Percentiles rank a stretch among this genome's conserved stretches.
phyloP scores from a whole-genome alignment of 768 basidiomycete species.

The Pholiota molesta region DNA sequence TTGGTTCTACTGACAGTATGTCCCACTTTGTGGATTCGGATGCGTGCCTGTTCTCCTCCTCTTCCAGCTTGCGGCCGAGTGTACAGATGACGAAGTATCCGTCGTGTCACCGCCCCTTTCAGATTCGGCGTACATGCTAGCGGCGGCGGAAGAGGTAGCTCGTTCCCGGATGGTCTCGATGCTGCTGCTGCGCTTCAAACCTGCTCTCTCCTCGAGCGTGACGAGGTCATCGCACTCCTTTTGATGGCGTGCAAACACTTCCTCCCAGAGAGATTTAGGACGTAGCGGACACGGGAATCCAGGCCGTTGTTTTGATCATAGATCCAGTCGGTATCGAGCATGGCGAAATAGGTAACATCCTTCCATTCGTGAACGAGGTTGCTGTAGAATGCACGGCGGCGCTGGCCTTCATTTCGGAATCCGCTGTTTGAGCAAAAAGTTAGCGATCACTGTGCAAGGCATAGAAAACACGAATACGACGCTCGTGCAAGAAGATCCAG shows the following conservation, averaged over 20 bases:
- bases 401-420: constrained; percentile 66
- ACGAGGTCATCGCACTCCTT: constrained; percentile 59
- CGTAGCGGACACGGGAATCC: constrained; percentile 23
- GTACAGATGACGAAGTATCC: constrained; percentile 5
- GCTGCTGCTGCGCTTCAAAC: constrained; percentile 39
- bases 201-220: constrained; percentile 45
- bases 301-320: constrained; percentile 17
- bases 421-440: constrained; percentile 36
- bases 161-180: constrained; percentile 42
- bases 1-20: not conserved
- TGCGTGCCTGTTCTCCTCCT: not conserved
- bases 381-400: constrained; percentile 55
- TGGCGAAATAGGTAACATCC: constrained; percentile 60
- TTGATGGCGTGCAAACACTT: constrained; percentile 59
- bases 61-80: constrained; percentile 1
- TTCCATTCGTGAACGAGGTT: constrained; percentile 51
- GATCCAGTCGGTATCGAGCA: constrained; percentile 65
- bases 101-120: not conserved
- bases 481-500: constrained; percentile 49
- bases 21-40: not conserved
- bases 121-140: not conserved
- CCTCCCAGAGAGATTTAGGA: constrained; percentile 59
- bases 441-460: not conserved
- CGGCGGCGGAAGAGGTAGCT: not conserved
- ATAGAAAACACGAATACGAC: constrained; percentile 21